phyloP scores from a whole-genome alignment of 768 basidiomycete genomes.

The Steccherinum ochraceum region DNA sequence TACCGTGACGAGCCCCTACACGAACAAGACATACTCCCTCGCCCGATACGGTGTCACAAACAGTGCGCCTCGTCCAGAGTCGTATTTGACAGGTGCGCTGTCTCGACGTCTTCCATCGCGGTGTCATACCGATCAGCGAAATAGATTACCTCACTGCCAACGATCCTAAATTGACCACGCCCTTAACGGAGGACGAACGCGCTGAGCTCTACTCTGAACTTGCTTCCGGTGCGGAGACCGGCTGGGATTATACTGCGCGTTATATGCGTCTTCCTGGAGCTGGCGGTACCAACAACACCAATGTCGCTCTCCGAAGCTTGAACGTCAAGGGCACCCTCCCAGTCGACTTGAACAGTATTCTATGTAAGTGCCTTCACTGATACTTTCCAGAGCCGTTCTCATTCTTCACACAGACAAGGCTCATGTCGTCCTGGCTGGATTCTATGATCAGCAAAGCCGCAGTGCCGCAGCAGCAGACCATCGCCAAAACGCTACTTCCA shows the following conservation, averaged over 20 bases:
- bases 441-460: constrained; percentile 47
- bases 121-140: no score
- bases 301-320: constrained; percentile 58
- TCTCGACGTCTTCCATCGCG: neutral
- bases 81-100: constrained; percentile 53
- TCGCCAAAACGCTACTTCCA: constrained; percentile 42
- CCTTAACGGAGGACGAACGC: constrained; percentile 54
- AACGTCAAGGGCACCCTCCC: constrained; percentile 67
- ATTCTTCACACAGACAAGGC: constrained; percentile 46
- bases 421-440: constrained; percentile 49
- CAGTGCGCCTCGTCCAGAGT: constrained; percentile 85
- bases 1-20: constrained; percentile 63
- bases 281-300: constrained; percentile 34
- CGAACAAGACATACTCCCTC: constrained; percentile 58
- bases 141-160: constrained; percentile 78
- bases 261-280: constrained; percentile 36
- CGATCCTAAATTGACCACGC: constrained; percentile 45
- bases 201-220: constrained; percentile 78
- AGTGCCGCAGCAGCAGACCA: constrained; percentile 41
- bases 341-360: constrained; percentile 77
- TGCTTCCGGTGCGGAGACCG: constrained; percentile 83
- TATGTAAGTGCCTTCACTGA: constrained; percentile 47
- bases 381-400: constrained; percentile 7
- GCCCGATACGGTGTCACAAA: constrained; percentile 75
- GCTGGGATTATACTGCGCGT: constrained; percentile 39